phyloP scores from a whole-genome alignment of 257 asterid genomes.

The Anisodus tanguticus region DNA sequence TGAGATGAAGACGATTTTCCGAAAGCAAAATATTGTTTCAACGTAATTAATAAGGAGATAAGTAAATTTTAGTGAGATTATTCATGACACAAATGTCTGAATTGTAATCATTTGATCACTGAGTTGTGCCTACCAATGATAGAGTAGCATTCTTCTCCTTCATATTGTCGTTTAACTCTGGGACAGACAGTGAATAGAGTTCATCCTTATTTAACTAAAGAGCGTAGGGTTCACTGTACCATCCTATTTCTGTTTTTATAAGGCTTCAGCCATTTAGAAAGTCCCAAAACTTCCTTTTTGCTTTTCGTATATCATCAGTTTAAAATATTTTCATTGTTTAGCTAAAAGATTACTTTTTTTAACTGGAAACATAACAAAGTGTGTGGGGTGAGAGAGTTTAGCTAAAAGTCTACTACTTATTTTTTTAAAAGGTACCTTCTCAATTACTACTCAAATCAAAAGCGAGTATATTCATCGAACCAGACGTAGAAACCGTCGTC shows the following conservation, averaged over 20 bases:
- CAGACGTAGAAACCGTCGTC: no score
- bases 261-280: not conserved
- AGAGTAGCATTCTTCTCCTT: not conserved
- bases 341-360: not conserved
- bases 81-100: not conserved
- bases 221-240: not conserved
- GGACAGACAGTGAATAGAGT: not conserved
- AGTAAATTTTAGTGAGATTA: not conserved
- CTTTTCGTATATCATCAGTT: not conserved
- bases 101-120: not conserved
- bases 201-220: not conserved
- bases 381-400: not conserved
- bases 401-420: no score
- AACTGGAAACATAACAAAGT: not conserved
- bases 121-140: not conserved
- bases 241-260: no score
- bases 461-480: no score
- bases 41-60: not conserved
- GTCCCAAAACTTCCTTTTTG: not conserved
- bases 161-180: not conserved
- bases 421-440: no score
- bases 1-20: not conserved
- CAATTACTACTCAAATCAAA: no score
- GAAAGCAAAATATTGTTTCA: not conserved
- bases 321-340: not conserved